Base-by-base conservation (phyloP, 495 filamentous ascomycete species). In the Penicillium nucicola region DNA sequence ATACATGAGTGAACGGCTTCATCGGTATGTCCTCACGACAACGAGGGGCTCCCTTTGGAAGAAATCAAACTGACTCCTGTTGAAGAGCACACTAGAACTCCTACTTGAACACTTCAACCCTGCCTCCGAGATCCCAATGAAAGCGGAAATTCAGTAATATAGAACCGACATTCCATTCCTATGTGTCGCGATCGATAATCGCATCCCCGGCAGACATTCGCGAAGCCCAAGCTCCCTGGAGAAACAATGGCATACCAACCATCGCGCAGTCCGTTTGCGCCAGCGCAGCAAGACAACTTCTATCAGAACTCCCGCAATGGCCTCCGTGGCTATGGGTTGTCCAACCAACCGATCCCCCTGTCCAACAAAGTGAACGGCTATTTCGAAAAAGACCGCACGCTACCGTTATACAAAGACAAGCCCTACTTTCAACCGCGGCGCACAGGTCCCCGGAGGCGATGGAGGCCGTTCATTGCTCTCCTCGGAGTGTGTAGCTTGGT, bases 331-430 rank as follows among this genome's bases (percentile, higher is more conserved):
- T 67, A 76, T 61, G 66, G 72, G 22, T 59, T 75, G 20, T 71
- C 61, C 13, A 44, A 42, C 4, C 48, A 42, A 11, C 48, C 39
- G 6, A 51, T 52, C 10, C 42, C 39, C 17, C 70, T 68, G 45
- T 49, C 64, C n/a, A 69, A 58, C 47, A 78, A 75, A 52, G 55
- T 82, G 38, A 69, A 72, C 37, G 72, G 71, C 12, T 75, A 82
- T 35, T 83, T 86, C 52, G 73, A 75, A 19, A 65, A 69, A 22
- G 73, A 79, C 37, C 81, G 78, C 43, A 77, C 84, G 28, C 74
- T 99, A 19, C 93, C 93, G 33, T 87, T 97, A 85, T 99, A 99
- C 70, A 99, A 99, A 76, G 93, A 99, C 69, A 99, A 99, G 62
- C 93, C 93, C 19, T 95, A 90, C 64, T 77, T 76, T 35, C 57